Base-by-base conservation (phyloP, 208 protist species). In the Spironucleus salmonicida region DNA sequence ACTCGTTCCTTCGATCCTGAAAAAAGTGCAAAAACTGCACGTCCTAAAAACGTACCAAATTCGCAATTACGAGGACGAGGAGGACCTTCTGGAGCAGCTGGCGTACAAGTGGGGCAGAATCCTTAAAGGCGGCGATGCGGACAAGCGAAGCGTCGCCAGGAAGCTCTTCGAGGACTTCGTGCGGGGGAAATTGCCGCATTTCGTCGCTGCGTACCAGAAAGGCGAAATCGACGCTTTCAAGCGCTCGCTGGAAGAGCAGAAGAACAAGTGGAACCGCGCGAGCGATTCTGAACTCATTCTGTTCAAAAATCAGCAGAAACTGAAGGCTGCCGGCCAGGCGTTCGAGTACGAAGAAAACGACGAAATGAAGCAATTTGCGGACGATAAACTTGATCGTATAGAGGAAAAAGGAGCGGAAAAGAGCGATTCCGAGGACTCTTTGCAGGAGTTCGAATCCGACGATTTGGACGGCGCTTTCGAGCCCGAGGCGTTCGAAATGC, bases 101-200 rank as follows among this genome's bases (percentile, higher is more conserved):
- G 93, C 93, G 0, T 83, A 84, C 32, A 87, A 89, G 27, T 84
- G 85, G 39, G 94, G 94, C 39, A 96, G 93, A 76, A 81, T 98
- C 49, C 81, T 95, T 23, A 89, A 86, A 81, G 92, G 92, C 38
- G 93, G 92, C 34, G 84, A 92, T 74, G 89, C 93, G 0, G 92
- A 99, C 80, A 79, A 89, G 0, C 86, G 93, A 57, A 87, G 88
- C 1, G 88, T 89, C 0, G 92, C 93, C 23, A 94, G 92, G 77
- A 93, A 93, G 81, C 88, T 99, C 26, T 84, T 99, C 0, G 88
- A 94, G 74, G 96, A 99, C 80, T 98, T 88, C 87, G 90, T 96
- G 81, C 83, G 94, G 58, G 95, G 95, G 39, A 81, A 84, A 57
- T 82, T 98, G 15, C 94, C 95, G 15, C 97, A 92, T 88, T 98